Percentiles rank a stretch among this genome's conserved stretches.
Conservation (phyloP, 352 stramenopile genomes). For the Sclerospora graminicola region DNA sequence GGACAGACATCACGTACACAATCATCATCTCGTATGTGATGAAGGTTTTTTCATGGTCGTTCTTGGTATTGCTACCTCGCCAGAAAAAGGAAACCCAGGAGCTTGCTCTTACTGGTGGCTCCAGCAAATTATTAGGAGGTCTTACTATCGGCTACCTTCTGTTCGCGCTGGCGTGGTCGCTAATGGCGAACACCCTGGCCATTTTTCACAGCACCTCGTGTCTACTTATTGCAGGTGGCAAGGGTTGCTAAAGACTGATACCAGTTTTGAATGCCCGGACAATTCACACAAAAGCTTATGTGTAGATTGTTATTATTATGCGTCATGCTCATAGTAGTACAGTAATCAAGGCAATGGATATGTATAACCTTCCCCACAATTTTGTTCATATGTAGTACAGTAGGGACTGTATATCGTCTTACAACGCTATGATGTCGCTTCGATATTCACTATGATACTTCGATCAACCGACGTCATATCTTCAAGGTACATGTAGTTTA, state of each 20-base stretch:
- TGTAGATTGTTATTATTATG: too few species aligned
- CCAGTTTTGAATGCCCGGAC: background rate
- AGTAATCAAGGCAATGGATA: too few species aligned
- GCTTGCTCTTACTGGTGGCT: constrained; percentile 19
- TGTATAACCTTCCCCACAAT: too few species aligned
- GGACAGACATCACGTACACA: constrained; percentile 28
- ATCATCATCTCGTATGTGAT: constrained; percentile 31
- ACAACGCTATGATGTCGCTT: too few species aligned
- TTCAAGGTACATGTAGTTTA: too few species aligned
- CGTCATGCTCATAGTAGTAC: too few species aligned
- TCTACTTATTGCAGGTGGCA: constrained; percentile 28
- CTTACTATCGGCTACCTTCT: constrained; percentile 26
- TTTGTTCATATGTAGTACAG: too few species aligned
- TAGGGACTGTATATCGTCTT: too few species aligned
- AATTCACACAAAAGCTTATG: too few species aligned
- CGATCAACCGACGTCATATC: too few species aligned
- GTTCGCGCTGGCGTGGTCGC: constrained; percentile 27
- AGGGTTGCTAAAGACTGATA: constrained; percentile 26
- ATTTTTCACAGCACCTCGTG: constrained; percentile 33
- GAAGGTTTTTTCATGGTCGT: constrained; percentile 24
- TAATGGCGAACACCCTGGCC: constrained; percentile 27
- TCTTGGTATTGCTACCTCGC: constrained; percentile 25
- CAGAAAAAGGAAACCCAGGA: constrained; percentile 36
- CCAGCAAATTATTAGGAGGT: constrained; percentile 23
- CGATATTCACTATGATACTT: too few species aligned